phyloP scores from a whole-genome alignment of 2,329 filamentous ascomycete genomes.

The Colletotrichum shisoi region DNA sequence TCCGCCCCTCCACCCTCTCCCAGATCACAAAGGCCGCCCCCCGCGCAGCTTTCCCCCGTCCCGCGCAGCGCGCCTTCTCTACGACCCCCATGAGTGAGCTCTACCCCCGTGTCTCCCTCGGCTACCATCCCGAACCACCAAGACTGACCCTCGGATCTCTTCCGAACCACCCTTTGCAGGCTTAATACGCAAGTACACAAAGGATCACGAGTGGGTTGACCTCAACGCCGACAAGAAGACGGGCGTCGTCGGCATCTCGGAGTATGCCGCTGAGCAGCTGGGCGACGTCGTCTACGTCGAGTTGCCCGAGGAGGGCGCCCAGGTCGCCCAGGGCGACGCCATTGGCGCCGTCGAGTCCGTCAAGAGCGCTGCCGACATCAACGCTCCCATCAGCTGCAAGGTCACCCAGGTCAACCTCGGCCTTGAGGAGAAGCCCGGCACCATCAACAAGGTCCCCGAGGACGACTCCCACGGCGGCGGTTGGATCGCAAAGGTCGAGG shows the following conservation, averaged over 20 bases:
- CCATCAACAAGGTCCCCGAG: conserved; percentile 91
- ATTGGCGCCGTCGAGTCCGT: conserved; percentile 97
- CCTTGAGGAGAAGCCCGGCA: conserved; percentile 84
- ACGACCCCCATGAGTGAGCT: conserved; percentile 51
- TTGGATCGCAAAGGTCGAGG: conserved; percentile 90
- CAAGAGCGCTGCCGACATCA: conserved; percentile 97
- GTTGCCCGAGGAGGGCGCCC: conserved; percentile 76
- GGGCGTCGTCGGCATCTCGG: conserved; percentile 83
- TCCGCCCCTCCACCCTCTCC: conserved; percentile 57
- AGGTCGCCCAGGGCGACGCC: conserved; percentile 78
- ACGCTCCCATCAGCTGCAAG: conserved; percentile 82
- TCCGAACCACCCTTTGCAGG: conserved; percentile 51
- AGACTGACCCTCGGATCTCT: conserved; percentile 26
- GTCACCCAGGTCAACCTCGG: conserved; percentile 76
- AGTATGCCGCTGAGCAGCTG: conserved; percentile 89
- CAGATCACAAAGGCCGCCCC: conserved; percentile 49
- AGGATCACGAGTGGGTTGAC: conserved; percentile 99
- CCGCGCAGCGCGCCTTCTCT: conserved; percentile 54
- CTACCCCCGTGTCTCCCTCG: neutral
- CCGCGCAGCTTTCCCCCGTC: conserved; percentile 51
- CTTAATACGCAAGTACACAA: conserved; percentile 84
- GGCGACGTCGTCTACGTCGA: conserved; percentile 98
- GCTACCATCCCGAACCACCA: conserved; percentile 16
- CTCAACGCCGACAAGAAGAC: conserved; percentile 81
- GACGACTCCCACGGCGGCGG: conserved; percentile 76